phyloP scores from a whole-genome alignment of 257 asterid genomes.

The Solanum chaucha region DNA sequence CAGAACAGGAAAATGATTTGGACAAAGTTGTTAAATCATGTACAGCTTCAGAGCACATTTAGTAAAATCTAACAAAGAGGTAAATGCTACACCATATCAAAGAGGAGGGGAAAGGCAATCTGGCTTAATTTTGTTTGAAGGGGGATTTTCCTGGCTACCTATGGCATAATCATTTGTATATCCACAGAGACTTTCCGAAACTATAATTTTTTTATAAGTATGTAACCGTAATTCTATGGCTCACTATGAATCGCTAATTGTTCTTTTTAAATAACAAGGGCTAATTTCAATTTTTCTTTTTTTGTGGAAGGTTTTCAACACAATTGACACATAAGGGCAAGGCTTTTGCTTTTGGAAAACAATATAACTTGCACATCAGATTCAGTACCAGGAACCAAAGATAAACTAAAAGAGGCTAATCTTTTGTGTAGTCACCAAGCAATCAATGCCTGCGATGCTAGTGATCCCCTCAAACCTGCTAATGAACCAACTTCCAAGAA shows the following conservation, averaged over 20 bases:
- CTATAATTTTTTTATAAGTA: background rate
- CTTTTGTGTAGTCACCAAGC: background rate
- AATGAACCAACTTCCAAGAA: background rate
- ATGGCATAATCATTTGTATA: background rate
- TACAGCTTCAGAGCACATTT: background rate
- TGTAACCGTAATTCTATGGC: background rate
- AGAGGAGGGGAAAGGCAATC: background rate
- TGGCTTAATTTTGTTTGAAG: background rate
- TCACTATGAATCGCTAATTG: background rate
- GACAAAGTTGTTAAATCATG: background rate
- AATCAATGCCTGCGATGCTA: background rate
- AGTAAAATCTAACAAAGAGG: background rate
- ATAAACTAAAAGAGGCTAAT: background rate
- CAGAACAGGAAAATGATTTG: background rate
- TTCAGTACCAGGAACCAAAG: background rate
- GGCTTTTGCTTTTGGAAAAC: background rate
- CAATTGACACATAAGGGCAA: background rate
- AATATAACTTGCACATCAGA: background rate
- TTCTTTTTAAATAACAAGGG: background rate
- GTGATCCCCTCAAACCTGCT: background rate
- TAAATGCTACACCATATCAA: background rate
- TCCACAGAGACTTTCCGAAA: background rate
- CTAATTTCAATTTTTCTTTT: background rate
- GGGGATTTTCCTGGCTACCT: background rate
- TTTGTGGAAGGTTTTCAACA: background rate